Evolutionary conservation across 345 rosid genomes (phyloP).

Genomic region (Arabis hirsuta): DNA sequence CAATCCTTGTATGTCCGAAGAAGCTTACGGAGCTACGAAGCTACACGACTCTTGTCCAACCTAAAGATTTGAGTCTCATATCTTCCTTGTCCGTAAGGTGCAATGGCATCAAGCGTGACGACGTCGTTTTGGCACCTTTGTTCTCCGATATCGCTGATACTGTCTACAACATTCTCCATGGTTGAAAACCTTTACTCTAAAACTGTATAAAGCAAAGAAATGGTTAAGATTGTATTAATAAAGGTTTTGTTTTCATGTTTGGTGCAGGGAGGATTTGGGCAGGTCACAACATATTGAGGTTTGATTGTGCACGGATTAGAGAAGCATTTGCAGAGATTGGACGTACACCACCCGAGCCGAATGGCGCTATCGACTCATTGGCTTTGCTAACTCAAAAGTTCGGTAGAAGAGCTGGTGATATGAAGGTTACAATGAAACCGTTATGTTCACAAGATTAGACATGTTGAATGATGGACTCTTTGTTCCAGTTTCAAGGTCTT

Average conservation of each 20-base stretch:
- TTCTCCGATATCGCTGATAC: slow-evolving; percentile 72
- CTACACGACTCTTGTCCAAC: slow-evolving; percentile 81
- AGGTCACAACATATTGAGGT: slow-evolving; percentile 85
- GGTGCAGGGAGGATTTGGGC: slow-evolving; percentile 93
- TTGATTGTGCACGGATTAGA: slow-evolving; percentile 79
- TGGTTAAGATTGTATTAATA: background rate
- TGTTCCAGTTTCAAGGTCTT: background rate
- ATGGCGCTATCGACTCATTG: slow-evolving; percentile 75
- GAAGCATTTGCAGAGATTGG: slow-evolving; percentile 82
- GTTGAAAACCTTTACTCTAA: slow-evolving; percentile 47
- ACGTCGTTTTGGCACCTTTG: slow-evolving; percentile 62
- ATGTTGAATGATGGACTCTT: background rate
- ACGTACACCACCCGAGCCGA: slow-evolving; percentile 74
- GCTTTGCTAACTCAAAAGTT: slow-evolving; percentile 72
- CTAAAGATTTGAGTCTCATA: slow-evolving; percentile 64
- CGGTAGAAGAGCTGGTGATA: slow-evolving; percentile 90
- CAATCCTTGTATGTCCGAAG: slow-evolving; percentile 82
- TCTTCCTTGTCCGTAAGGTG: slow-evolving; percentile 60
- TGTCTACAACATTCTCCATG: slow-evolving; percentile 77
- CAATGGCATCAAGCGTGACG: slow-evolving; percentile 69
- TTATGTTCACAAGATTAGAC: background rate
- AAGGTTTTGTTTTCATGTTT: background rate
- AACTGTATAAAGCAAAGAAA: no score
- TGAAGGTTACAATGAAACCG: slow-evolving; percentile 59
- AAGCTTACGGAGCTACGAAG: slow-evolving; percentile 68